Conservation (phyloP, 2,329 filamentous ascomycete genomes). For the Thielaviopsis ethacetica region DNA sequence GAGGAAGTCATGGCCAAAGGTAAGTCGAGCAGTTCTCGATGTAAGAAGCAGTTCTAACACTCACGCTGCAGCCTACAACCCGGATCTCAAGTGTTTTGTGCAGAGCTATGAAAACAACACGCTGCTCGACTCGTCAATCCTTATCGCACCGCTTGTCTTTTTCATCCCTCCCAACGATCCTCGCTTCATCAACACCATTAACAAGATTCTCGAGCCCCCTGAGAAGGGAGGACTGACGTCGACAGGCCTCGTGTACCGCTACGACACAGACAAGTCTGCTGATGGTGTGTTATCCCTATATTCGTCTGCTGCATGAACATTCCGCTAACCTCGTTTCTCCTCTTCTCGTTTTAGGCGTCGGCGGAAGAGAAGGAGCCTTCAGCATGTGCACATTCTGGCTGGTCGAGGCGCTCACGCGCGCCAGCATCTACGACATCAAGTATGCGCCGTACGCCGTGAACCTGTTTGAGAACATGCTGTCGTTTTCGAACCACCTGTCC, state of each 20-base stretch:
- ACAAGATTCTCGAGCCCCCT: slow-evolving; percentile 52
- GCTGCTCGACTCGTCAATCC: slow-evolving; percentile 55
- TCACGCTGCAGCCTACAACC: slow-evolving; percentile 42
- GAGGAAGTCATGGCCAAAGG: slow-evolving; percentile 64
- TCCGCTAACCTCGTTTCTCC: neutral
- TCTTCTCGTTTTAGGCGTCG: slow-evolving; percentile 36
- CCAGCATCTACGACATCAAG: slow-evolving; percentile 45
- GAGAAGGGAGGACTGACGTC: slow-evolving; percentile 63
- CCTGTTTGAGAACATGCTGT: slow-evolving; percentile 63
- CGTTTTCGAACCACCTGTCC: slow-evolving; percentile 58
- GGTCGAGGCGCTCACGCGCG: slow-evolving; percentile 59
- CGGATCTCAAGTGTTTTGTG: slow-evolving; percentile 50
- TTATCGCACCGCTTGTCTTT: slow-evolving; percentile 65
- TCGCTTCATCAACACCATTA: slow-evolving; percentile 54
- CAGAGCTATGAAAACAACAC: slow-evolving; percentile 61
- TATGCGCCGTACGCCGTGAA: slow-evolving; percentile 47
- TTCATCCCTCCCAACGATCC: slow-evolving; percentile 67
- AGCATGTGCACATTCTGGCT: slow-evolving; percentile 76
- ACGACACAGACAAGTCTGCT: slow-evolving; percentile 50
- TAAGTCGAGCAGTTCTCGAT: slow-evolving; percentile 13
- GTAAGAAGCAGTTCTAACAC: neutral
- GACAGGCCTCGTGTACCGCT: slow-evolving; percentile 60
- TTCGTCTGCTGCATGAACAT: neutral
- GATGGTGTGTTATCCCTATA: slow-evolving; percentile 36
- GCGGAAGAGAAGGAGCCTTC: slow-evolving; percentile 60